A percentile compares a stretch with the other conserved stretches of the same genome.
phyloP scores from a whole-genome alignment of 441 rosid species.

The Oxalis stricta region DNA sequence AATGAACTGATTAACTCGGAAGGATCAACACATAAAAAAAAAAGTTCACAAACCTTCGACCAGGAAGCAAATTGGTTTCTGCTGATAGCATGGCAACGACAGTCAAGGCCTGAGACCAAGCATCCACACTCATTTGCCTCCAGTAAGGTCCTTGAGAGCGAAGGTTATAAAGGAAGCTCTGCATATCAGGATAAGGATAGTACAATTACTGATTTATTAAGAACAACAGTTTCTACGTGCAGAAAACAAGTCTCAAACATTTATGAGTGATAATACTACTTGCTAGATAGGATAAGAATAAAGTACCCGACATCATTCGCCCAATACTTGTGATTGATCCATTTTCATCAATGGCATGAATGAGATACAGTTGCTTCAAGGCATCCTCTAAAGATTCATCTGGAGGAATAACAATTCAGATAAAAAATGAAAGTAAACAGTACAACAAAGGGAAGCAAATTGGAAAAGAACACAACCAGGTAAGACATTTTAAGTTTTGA shows the following conservation, averaged over 20 bases:
- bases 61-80: slow-evolving; percentile 71
- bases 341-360: slow-evolving; percentile 83
- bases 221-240: slow-evolving; percentile 3
- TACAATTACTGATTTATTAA: background rate
- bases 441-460: background rate
- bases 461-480: background rate
- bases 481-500: background rate
- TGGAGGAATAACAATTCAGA: slow-evolving; percentile 29
- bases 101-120: slow-evolving; percentile 83
- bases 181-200: background rate
- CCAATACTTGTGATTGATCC: slow-evolving; percentile 82
- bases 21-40: background rate
- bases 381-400: slow-evolving; percentile 87
- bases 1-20: background rate
- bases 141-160: slow-evolving; percentile 82
- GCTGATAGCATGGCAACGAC: slow-evolving; percentile 93
- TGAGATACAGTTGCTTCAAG: slow-evolving; percentile 73
- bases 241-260: background rate
- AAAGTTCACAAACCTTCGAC: slow-evolving; percentile 42
- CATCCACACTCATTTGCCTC: slow-evolving; percentile 82
- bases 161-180: slow-evolving; percentile 96
- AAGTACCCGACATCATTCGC: slow-evolving; percentile 78
- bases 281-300: slow-evolving; percentile 10
- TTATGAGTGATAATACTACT: slow-evolving; percentile 1
- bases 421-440: background rate